Evolutionary conservation across 1,284 basidiomycete species (phyloP), one percentile per base, ranked within the genome.

Genomic region (Cryptococcus hybrid): DNA sequence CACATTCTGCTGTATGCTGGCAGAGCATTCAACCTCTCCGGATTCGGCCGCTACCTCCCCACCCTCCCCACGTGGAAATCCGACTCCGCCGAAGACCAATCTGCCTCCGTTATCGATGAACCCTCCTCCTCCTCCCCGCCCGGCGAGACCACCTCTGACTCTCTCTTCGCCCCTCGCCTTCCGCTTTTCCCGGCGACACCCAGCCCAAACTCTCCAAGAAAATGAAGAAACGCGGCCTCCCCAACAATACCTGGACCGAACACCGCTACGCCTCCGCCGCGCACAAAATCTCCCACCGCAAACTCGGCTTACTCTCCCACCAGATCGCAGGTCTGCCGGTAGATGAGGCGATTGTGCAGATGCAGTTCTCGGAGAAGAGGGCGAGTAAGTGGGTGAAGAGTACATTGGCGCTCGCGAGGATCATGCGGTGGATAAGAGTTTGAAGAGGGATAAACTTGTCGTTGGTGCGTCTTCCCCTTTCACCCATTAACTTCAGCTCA

Each of bases 321-420:
- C 91, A 97, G 76, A 91, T 98, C 65, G 82, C 89, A 7, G 88
- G 89, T 12, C 88, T 91, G 67, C 91, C 92, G 11, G 86, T 95
- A 58, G 93, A 97, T 78, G 87, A 89, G 71, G 94, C 95, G 34
- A 94, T 99, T 70, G 80, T 98, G 52, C 95, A 99, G 74, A 95
- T 98, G 89, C 85, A 90, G 73, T 96, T 97, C 77, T 89, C 88
- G 65, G 87, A 93, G 75, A 97, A 97, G 79, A 84, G 92, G 12
- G 90, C 89, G 8, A 88, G 90, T 57, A 65, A 61, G 47, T 86
- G 91, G 61, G 85, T 99, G 57, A 87, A 92, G 83, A 89, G 87
- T 66, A 93, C 93, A 82, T 82, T 98, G 48, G 87, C 85, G 5
- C 84, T 90, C 3, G 94, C 93, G 7, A 87, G 90, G 86, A 92